Evolutionary conservation across 2,329 filamentous ascomycete genomes (phyloP), one percentile per base, ranked within the genome.

Genomic region (Hypoxylon sp.): DNA sequence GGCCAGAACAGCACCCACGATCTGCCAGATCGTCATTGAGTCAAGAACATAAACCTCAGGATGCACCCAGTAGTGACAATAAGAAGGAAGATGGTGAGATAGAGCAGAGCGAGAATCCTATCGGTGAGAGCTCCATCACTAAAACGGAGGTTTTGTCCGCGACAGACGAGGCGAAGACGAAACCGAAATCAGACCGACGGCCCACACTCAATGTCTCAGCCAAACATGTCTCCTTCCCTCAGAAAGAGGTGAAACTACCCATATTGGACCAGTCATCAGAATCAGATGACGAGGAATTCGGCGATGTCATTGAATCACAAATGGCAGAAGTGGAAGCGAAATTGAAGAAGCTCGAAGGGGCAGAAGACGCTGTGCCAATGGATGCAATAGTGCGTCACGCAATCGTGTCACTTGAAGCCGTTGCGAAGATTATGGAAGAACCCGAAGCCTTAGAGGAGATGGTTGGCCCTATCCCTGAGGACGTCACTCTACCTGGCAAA

Each of bases 241-340:
- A 77, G 6, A 81, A 79, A 61, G 73, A 75, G 53, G 68, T 73
- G 4, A 70, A 65, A 8, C 65, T 73, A 26, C 69, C 71, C 9
- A 70, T 78, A 9, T 67, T 77, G 3, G 80, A 82, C 48, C 78
- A 80, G 55, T 83, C 84, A 46, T 86, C 84, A 0, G 85, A 87
- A 56, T 83, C 81, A 11, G 68, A 82, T 52, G 84, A 88, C 44
- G 86, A 88, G 60, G 86, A 87, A 49, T 84, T 88, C 78, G 85
- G 82, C 16, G 84, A 86, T 53, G 85, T 85, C 62, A 86, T 88
- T 55, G 80, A 83, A 54, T 78, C 79, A 55, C 79, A 87, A 68
- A 86, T 88, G 36, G 74, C 78, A 42, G 84, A 87, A 71, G 80
- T 82, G 1, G 82, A 87, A 64, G 76, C 76, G 0, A 80, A 85